Base-by-base conservation (phyloP, 2,329 filamentous ascomycete genomes). In the Byssothecium circinans region DNA sequence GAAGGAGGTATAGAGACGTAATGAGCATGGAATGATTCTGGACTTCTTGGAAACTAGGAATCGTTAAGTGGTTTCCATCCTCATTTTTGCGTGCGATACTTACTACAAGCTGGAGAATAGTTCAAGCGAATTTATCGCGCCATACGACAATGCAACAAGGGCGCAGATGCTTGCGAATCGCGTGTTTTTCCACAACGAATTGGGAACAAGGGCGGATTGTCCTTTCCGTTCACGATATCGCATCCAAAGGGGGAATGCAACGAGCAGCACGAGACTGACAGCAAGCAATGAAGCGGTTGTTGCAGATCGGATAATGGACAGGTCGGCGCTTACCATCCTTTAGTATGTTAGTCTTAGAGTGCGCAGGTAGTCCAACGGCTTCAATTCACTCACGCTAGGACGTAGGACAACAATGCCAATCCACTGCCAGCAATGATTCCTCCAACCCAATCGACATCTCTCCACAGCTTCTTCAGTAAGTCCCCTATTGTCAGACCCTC, bases 131-230 rank as follows among this genome's bases (percentile, higher is more conserved):
- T 69, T 72, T 6, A 63, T 65, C 1, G 69, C 74, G 29, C 65
- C 64, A 41, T 64, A 67, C 7, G 61, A 62, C 1, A 75, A 50
- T 1, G 68, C 53, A 7, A 75, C 67, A 58, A 60, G 78, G 8
- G 77, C 60, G 58, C 83, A 85, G 4, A 81, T 78, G 18, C 69
- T 75, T 0, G 80, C 74, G 55, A 86, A 86, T 0, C 76, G 65
- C 0, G 64, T 57, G 37, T 81, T 84, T 19, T 66, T 74, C 83
- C 83, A 86, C 0, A 86, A 48, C 3, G 45, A 48, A 47, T 67
- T 65, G 0, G 63, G 64, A 4, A 67, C 50, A 1, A 68, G 63
- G 18, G 62, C 61, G 15, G 59, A 46, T 30, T 56, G 50, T 5
- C 52, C 53, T 11, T 37, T 27, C 11, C 45, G 45, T 14, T 50